These are phyloP conservation scores for Suillus subluteus DNA, from an alignment of 768 basidiomycete genomes.

Conservation along the genomic window DNA sequence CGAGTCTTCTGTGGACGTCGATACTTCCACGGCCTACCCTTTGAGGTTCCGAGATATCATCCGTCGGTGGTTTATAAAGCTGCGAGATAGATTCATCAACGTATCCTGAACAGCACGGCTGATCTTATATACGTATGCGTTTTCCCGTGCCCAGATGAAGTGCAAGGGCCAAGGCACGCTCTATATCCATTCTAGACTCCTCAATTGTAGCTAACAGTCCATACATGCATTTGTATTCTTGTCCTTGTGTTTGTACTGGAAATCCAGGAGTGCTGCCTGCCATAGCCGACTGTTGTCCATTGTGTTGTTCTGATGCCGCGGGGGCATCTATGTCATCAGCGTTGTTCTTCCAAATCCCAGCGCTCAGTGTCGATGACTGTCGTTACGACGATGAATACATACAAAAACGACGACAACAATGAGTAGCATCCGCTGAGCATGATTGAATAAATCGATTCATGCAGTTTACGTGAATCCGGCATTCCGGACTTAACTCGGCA, in stretches of 20 bases:
- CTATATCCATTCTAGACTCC: background rate
- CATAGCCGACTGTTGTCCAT: conserved; percentile 20
- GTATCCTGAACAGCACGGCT: background rate
- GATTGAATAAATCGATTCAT: background rate
- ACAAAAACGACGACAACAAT: background rate
- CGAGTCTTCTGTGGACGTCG: conserved; percentile 14
- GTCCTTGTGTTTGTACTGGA: background rate
- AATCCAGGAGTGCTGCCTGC: conserved; percentile 6
- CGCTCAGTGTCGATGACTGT: background rate
- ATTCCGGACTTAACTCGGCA: conserved; percentile 14
- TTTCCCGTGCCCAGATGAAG: background rate
- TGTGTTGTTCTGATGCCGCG: conserved; percentile 25
- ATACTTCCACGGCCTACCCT: conserved; percentile 5
- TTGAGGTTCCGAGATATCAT: conserved; percentile 33
- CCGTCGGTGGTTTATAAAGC: conserved; percentile 28
- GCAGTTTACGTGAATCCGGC: conserved; percentile 18
- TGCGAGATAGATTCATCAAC: conserved; percentile 15
- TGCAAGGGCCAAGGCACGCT: conserved; percentile 9
- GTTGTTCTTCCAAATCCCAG: conserved; percentile 9
- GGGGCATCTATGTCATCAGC: conserved; percentile 22
- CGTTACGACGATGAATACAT: background rate
- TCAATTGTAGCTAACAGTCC: conserved; percentile 14
- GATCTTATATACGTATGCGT: conserved; percentile 2
- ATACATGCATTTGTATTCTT: conserved; percentile 9
- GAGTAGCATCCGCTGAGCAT: background rate